Evolutionary conservation across 768 basidiomycete species (phyloP), one percentile per base, ranked within the genome.

Genomic region (Hericium coralloides): DNA sequence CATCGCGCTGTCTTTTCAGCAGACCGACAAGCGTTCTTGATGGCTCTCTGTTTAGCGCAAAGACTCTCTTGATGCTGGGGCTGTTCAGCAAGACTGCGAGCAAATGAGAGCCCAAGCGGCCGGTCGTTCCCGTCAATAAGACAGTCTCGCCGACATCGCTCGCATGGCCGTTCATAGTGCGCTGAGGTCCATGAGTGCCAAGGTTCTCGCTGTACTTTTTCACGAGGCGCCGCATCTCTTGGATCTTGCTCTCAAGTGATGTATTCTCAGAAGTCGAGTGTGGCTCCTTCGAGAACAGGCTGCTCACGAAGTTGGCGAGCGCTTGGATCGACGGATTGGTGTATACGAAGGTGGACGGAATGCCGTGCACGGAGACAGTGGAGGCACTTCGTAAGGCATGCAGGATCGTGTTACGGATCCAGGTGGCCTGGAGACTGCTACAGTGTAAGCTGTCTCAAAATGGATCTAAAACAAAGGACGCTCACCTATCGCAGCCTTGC

Each of bases 401-500:
- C 15, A 14, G 14, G 39, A 41, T 14, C 15, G 15, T 41, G 39
- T 41, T 41, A 12, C 39, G 39, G 39, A 41, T 41, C 39, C 39
- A 41, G 15, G 39, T 41, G 5, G 39, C 39, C 18, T 41, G 39
- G 15, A 41, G 39, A 41, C 39, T 41, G 9, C 5, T 18, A 41
- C 3, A 18, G 17, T 31, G 23, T 12, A 26, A 18, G 51, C 2
- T 1, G 9, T 31, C 26, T 31, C 26, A 5, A 31, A 6, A 31
- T 31, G 26, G 9, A 26, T 6, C 1, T 31, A 4, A 31, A 31
- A 2, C 1, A 4, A 31, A 31, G 26, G 26, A 5, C 8, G n/a
- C 26, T 17, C 41, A 53, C 57, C 57, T 58, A 25, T 58, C 57
- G 20, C 51, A 50, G 10, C 64, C 64, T 17, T 52, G 23, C 25